phyloP scores from a whole-genome alignment of 228 moss, liverwort and hornwort species.

The Sphagnum magellanicum region DNA sequence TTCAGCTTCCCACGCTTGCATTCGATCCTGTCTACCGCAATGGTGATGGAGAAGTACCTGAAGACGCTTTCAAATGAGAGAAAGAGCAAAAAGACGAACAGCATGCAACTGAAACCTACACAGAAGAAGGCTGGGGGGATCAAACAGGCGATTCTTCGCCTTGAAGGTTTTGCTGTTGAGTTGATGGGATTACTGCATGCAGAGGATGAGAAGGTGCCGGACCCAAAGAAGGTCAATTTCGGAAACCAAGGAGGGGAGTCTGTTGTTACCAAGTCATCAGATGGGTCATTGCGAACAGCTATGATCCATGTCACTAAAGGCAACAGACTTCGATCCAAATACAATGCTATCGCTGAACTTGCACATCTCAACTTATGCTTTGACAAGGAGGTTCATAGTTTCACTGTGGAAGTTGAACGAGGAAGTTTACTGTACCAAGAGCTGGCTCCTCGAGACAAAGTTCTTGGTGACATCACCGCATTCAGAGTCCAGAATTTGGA shows the following conservation, averaged over 20 bases:
- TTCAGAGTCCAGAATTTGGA: conserved; percentile 56
- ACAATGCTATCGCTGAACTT: conserved; percentile 45
- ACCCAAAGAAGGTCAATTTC: conserved; percentile 83
- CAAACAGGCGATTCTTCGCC: conserved; percentile 44
- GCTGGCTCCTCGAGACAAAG: conserved; percentile 36
- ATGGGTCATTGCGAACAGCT: conserved; percentile 62
- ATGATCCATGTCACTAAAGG: conserved; percentile 53
- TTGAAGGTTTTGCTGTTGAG: conserved; percentile 63
- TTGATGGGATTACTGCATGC: conserved; percentile 54
- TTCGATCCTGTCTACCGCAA: conserved; percentile 56
- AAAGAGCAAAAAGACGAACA: conserved; percentile 34
- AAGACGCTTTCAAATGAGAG: conserved; percentile 37
- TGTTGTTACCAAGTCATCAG: conserved; percentile 55
- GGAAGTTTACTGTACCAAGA: conserved; percentile 67
- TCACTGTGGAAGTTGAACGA: conserved; percentile 62
- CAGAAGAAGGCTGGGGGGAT: conserved; percentile 33
- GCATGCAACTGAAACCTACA: conserved; percentile 18
- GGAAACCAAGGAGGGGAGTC: conserved; percentile 80
- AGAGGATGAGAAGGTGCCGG: conserved; percentile 55
- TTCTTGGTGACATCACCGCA: conserved; percentile 57
- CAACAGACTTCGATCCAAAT: conserved; percentile 40
- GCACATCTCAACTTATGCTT: conserved; percentile 53
- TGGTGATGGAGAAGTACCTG: conserved; percentile 56
- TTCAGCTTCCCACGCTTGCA: conserved; percentile 57
- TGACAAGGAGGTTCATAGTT: conserved; percentile 53